Evolutionary conservation across 192 early-diverging fungal genomes (phyloP), one percentile per base, ranked within the genome.

Genomic region (Podila clonocystis): DNA sequence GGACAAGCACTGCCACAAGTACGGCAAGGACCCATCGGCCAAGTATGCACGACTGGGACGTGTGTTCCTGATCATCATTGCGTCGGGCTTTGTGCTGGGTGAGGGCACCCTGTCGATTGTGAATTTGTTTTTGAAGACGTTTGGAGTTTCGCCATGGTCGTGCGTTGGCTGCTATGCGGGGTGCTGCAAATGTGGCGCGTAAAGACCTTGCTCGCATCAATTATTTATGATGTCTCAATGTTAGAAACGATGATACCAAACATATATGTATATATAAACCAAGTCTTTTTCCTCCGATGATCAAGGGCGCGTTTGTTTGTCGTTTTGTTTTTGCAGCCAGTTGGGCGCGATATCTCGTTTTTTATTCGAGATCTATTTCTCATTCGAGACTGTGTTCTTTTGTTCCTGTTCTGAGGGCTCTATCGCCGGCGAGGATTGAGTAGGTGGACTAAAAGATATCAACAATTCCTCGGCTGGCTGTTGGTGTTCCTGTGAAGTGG

Each of bases 71-170:
- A 91, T 94, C 29, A 90, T 94, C n/a, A 70, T 93, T 24, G 93
- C 91, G 17, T 90, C 88, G 57, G 93, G 93, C 0, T 94, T 94
- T 84, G 93, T 94, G 0, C 71, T 94, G 24, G 93, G 93, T 26
- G 93, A 94, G 70, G 93, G 93, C 2, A 90, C 91, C 0, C 77
- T 94, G 57, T 91, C 93, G 33, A 86, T 94, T 55, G 88, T 91
- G 8, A 93, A 88, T 31, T 70, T 90, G 69, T 67, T 67, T 12
- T 65, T 88, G 68, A 83, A 82, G 62, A 82, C 85, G 20, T 82
- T 34, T 48, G 52, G 63, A 33, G 82, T 86, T 9, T 84, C 67
- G 9, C 67, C 76, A 11, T 80, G 77, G 77, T 58, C 70, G 9
- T 80, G 77, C 38, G 65, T 52, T 38, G 77, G 77, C 38, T 80